Conservation (phyloP, 73 alveolate genomes). For the Paramecium octaurelia region DNA sequence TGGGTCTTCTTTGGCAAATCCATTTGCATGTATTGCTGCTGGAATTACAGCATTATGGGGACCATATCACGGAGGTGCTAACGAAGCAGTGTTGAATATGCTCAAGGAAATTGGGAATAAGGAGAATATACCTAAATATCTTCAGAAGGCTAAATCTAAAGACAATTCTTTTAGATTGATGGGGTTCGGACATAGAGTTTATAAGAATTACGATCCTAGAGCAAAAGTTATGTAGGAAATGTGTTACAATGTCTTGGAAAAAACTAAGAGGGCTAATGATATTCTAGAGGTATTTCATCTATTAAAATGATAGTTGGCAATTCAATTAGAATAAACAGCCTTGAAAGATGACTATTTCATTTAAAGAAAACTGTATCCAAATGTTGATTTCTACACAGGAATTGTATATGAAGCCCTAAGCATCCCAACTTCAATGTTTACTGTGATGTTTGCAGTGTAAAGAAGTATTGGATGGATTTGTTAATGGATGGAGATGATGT, state of each 20-base stretch:
- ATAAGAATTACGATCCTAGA: constrained; percentile 77
- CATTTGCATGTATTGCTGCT: constrained; percentile 97
- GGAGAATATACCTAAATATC: constrained; percentile 70
- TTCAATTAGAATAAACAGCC: constrained; percentile 83
- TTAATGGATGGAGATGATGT: constrained; percentile 96
- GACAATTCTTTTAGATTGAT: constrained; percentile 80
- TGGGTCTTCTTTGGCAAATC: constrained; percentile 95
- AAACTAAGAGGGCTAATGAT: constrained; percentile 33
- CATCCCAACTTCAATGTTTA: constrained; percentile 93
- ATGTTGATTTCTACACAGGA: constrained; percentile 94
- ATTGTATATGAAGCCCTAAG: constrained; percentile 89
- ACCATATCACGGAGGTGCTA: constrained; percentile 99
- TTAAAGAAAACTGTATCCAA: constrained; percentile 90
- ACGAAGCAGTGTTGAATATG: constrained; percentile 90
- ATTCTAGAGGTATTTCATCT: constrained; percentile 7
- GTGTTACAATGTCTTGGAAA: constrained; percentile 53
- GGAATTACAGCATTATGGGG: constrained; percentile 99
- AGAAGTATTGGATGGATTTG: constrained; percentile 95
- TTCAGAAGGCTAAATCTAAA: constrained; percentile 79
- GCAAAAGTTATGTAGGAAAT: constrained; percentile 61
- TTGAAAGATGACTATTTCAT: constrained; percentile 87
- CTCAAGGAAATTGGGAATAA: constrained; percentile 73
- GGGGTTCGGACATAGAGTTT: constrained; percentile 99
- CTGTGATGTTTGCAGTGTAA: constrained; percentile 93
- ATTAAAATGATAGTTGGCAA: constrained; percentile 64